Base-by-base conservation (phyloP, 192 early-diverging fungal genomes). In the Backusella liffmaniae region DNA sequence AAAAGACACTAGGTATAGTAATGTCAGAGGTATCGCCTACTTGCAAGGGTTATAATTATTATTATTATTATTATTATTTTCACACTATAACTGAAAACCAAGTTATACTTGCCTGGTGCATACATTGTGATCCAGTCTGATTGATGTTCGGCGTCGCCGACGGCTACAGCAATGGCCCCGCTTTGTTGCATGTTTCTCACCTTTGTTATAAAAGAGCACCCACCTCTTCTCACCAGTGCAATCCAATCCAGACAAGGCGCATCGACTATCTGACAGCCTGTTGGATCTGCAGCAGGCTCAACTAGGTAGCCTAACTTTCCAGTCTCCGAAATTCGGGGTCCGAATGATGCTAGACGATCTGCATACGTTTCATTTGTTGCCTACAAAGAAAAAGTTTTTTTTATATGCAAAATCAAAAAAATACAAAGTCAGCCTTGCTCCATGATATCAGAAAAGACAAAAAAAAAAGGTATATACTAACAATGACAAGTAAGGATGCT, bases 141-240 rank as follows among this genome's bases (percentile, higher is more conserved):
- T 30, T 74, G 72, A 36, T 85, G 85, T 72, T 89, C 86, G n/a
- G 86, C 84, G 77, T 98, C 96, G 30, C 96, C 96, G 15, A 99
- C 96, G 26, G 97, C 85, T 23, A 98, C 95, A 0, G 92, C 95
- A 21, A 86, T 86, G 6, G 94, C 95, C 39, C 96, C 96, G 37
- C 90, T 88, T 6, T 77, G 79, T 86, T 99, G 96, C 95, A 98
- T 96, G 56, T 92, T 91, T 42, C 94, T 86, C 6, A 99, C 91
- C 79, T 99, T 99, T 9, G 94, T 91, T 32, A 92, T 86, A 79
- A 99, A 98, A 0, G 92, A 86, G 81, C 97, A 99, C 8, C 87
- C 85, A 70, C 97, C 97, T 65, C 97, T 90, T 77, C 94, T 88
- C 2, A 98, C 91, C 0, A 99, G 84, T 16, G 94, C 92, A 18